Conservation (phyloP, 768 basidiomycete genomes). For the Pleurotus cornucopiae region DNA sequence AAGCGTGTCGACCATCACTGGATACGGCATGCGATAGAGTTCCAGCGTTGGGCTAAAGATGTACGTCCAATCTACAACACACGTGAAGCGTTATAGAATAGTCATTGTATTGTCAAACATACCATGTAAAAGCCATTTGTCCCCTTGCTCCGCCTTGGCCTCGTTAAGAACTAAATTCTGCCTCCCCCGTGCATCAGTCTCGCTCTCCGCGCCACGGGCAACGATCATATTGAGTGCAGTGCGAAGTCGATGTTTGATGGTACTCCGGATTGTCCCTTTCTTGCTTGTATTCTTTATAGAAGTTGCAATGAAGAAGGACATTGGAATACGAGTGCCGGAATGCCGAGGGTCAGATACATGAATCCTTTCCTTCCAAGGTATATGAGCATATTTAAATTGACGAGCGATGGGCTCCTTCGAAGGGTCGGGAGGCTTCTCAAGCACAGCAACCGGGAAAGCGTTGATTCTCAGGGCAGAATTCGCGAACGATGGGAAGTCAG, state of each 20-base stretch:
- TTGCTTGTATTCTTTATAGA: slow-evolving; percentile 31
- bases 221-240: slow-evolving; percentile 35
- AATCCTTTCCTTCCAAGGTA: slow-evolving; percentile 17
- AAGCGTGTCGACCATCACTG: slow-evolving; percentile 31
- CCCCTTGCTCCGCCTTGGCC: slow-evolving; percentile 18
- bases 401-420: slow-evolving; percentile 19
- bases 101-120: not conserved
- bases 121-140: slow-evolving; percentile 31
- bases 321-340: slow-evolving; percentile 21
- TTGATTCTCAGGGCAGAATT: slow-evolving; percentile 17
- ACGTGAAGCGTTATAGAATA: not conserved
- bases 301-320: slow-evolving; percentile 32
- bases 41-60: slow-evolving; percentile 32
- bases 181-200: slow-evolving; percentile 2
- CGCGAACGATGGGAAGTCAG: slow-evolving; percentile 13
- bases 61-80: slow-evolving; percentile 45
- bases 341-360: slow-evolving; percentile 12
- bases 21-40: slow-evolving; percentile 41
- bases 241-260: slow-evolving; percentile 31
- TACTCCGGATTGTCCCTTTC: slow-evolving; percentile 24
- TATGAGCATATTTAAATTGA: slow-evolving; percentile 3
- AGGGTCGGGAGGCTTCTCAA: slow-evolving; percentile 16
- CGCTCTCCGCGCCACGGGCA: slow-evolving; percentile 32
- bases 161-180: slow-evolving; percentile 17
- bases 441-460: slow-evolving; percentile 26